A percentile compares a stretch with the other conserved stretches of the same genome.
Evolutionary conservation across 2,329 filamentous ascomycete species (phyloP).

Genomic region (Aspergillus pseudoviridinutans): DNA sequence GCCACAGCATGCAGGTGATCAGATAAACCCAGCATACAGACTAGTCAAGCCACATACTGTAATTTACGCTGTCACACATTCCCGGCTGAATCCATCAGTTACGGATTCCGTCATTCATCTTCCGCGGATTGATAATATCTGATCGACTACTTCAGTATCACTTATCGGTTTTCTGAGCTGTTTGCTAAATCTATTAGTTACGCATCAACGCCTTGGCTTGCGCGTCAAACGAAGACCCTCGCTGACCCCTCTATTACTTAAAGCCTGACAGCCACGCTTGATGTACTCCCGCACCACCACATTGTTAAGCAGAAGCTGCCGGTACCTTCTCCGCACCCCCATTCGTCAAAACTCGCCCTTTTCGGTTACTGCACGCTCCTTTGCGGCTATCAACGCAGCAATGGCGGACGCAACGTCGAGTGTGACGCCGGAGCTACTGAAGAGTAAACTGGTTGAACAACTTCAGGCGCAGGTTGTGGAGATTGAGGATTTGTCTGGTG

Average conservation of each 20-base stretch:
- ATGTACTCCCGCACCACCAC: slow-evolving; percentile 38
- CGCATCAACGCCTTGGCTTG: background rate
- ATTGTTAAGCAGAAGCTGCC: slow-evolving; percentile 37
- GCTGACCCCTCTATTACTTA: background rate
- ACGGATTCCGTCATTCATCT: background rate
- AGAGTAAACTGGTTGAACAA: slow-evolving; percentile 63
- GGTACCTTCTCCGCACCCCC: slow-evolving; percentile 33
- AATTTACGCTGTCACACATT: background rate
- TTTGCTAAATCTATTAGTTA: background rate
- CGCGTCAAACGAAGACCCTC: background rate
- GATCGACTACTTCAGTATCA: background rate
- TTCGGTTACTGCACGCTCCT: slow-evolving; percentile 32
- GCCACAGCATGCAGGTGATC: background rate
- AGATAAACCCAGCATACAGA: background rate
- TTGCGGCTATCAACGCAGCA: slow-evolving; percentile 32
- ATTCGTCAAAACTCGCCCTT: slow-evolving; percentile 26
- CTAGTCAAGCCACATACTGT: background rate
- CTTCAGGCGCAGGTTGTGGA: slow-evolving; percentile 76
- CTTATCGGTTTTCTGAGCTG: background rate
- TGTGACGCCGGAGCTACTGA: slow-evolving; percentile 71
- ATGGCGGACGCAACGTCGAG: slow-evolving; percentile 49
- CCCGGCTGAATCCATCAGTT: background rate
- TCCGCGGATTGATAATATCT: background rate
- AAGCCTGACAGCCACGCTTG: slow-evolving; percentile 17
- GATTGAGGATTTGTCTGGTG: slow-evolving; percentile 90